These are phyloP conservation scores for Colletotrichum liaoningense DNA, from an alignment of 2,329 filamentous ascomycete genomes.

Conservation along the genomic window DNA sequence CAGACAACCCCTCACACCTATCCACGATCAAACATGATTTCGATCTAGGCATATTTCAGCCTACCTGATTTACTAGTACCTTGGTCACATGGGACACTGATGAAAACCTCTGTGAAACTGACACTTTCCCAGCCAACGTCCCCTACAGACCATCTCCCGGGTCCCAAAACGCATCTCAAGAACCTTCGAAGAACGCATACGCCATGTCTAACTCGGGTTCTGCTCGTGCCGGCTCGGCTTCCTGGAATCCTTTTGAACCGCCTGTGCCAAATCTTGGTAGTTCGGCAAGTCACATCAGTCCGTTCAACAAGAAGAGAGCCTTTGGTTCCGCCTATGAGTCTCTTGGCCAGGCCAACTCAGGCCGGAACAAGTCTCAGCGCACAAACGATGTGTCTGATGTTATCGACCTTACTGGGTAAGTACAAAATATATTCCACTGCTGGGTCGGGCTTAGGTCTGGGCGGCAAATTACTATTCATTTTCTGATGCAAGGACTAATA, in stretches of 20 bases:
- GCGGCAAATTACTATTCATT: neutral
- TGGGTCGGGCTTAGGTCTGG: too few relatives aligned
- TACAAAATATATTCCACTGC: constrained; percentile 32
- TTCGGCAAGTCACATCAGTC: neutral
- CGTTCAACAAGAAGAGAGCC: constrained; percentile 28
- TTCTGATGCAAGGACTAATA: constrained; percentile 35
- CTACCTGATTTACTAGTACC: neutral
- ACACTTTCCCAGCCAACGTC: neutral
- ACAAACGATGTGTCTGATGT: constrained; percentile 39
- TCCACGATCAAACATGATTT: neutral
- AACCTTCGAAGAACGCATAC: neutral
- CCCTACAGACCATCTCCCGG: neutral
- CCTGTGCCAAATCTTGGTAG: neutral
- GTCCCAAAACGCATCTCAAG: neutral
- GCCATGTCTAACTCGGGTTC: neutral
- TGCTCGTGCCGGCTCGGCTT: neutral
- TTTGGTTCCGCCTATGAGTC: constrained; percentile 10
- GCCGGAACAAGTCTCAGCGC: constrained; percentile 28
- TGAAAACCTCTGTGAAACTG: neutral
- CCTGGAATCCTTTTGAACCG: neutral
- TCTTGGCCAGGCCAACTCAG: constrained; percentile 1
- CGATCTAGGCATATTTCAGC: neutral
- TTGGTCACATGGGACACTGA: neutral
- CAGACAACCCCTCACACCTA: neutral
- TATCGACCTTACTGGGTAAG: constrained; percentile 57